phyloP scores from a whole-genome alignment of 2,329 filamentous ascomycete genomes.

The Sordariomycetes sp. region DNA sequence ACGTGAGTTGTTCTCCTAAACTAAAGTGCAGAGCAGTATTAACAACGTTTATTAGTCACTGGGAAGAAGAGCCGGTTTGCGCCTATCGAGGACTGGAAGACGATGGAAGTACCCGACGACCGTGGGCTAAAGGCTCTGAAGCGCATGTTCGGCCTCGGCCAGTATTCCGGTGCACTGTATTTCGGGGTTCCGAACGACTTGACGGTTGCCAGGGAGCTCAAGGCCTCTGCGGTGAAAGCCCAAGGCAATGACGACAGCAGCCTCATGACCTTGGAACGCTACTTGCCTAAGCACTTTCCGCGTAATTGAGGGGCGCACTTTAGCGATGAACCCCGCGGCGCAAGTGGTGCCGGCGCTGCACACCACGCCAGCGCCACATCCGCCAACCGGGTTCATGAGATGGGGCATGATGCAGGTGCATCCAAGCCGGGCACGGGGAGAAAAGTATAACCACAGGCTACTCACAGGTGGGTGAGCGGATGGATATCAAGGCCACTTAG shows the following conservation, averaged over 20 bases:
- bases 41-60: constrained; percentile 11
- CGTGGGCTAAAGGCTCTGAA: constrained; percentile 21
- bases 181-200: constrained; percentile 17
- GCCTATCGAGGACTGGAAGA: constrained; percentile 18
- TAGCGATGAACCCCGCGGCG: too few species aligned
- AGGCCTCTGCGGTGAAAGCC: constrained; percentile 14
- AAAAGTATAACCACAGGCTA: too few species aligned
- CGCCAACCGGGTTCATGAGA: too few species aligned
- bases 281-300: constrained; percentile 13
- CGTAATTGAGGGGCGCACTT: too few species aligned
- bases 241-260: constrained; percentile 12
- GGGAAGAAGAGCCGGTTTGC: constrained; percentile 19
- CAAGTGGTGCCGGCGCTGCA: too few species aligned
- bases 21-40: too few species aligned
- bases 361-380: too few species aligned
- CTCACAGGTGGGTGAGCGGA: too few species aligned
- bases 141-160: constrained; percentile 23
- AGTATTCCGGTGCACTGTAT: constrained; percentile 19
- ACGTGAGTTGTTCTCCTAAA: constrained; percentile 7
- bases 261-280: constrained; percentile 14
- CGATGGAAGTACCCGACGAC: constrained; percentile 18
- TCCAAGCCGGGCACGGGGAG: too few species aligned
- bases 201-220: constrained; percentile 14
- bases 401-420: too few species aligned
- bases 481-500: too few species aligned